Conservation (phyloP, 2,329 filamentous ascomycete genomes). For the Diaporthe eres region DNA sequence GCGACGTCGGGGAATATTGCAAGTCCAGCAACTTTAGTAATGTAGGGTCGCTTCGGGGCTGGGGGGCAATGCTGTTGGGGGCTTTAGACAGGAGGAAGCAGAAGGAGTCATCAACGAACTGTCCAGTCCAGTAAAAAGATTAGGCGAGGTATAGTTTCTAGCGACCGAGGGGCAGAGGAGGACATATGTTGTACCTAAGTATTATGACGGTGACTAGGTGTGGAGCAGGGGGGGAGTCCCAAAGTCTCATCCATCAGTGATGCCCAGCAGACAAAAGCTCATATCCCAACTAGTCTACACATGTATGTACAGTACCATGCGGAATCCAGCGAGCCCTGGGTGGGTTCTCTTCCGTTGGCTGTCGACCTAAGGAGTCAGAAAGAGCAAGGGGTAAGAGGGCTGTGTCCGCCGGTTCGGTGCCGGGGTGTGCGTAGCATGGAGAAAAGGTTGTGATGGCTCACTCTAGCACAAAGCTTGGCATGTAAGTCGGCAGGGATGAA, state of each 20-base stretch:
- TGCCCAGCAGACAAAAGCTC: slow-evolving; percentile 21
- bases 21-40: not conserved
- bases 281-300: slow-evolving; percentile 31
- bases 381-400: slow-evolving; percentile 33
- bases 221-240: slow-evolving; percentile 32
- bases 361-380: slow-evolving; percentile 32
- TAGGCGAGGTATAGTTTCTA: slow-evolving; percentile 13
- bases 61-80: not conserved
- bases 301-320: slow-evolving; percentile 39
- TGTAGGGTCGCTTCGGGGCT: not conserved
- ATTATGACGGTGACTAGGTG: slow-evolving; percentile 38
- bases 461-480: slow-evolving; percentile 42
- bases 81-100: slow-evolving; percentile 9
- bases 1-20: slow-evolving; percentile 1
- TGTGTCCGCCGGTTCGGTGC: slow-evolving; percentile 39
- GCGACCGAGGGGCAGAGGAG: slow-evolving; percentile 28
- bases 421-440: slow-evolving; percentile 38
- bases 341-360: slow-evolving; percentile 30
- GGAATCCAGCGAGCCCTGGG: slow-evolving; percentile 37
- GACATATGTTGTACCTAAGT: slow-evolving; percentile 35
- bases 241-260: slow-evolving; percentile 28
- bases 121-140: not conserved
- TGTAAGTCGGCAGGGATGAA: slow-evolving; percentile 35
- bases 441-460: slow-evolving; percentile 38
- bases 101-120: slow-evolving; percentile 9